These are phyloP conservation scores for Cytidiella melzeri DNA, from an alignment of 768 basidiomycete genomes.

Conservation along the genomic window DNA sequence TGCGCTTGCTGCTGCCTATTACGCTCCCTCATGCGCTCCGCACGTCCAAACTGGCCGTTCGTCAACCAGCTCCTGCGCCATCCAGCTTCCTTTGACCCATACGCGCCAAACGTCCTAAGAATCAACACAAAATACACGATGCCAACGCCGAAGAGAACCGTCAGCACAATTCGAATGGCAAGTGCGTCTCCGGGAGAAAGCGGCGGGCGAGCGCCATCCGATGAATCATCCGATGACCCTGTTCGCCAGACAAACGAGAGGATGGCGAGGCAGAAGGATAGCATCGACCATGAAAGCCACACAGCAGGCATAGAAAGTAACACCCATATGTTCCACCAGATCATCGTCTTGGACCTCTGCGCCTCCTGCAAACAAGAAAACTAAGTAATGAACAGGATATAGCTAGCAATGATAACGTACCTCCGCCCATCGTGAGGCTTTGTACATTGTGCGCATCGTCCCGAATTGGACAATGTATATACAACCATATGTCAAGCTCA, in stretches of 20 bases:
- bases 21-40: slow-evolving; percentile 9
- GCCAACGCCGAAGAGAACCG: slow-evolving; percentile 49
- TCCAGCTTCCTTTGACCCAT: slow-evolving; percentile 33
- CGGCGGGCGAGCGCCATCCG: slow-evolving; percentile 23
- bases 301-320: slow-evolving; percentile 60
- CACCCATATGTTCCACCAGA: slow-evolving; percentile 66
- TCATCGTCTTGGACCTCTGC: slow-evolving; percentile 38
- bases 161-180: slow-evolving; percentile 50
- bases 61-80: slow-evolving; percentile 7
- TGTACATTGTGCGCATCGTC: slow-evolving; percentile 66
- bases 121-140: slow-evolving; percentile 57
- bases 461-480: slow-evolving; percentile 68
- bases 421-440: slow-evolving; percentile 69
- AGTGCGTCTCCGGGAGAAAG: slow-evolving; percentile 36
- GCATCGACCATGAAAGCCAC: slow-evolving; percentile 74
- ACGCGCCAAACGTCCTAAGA: slow-evolving; percentile 53
- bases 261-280: slow-evolving; percentile 57
- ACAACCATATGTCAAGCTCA: slow-evolving; percentile 70
- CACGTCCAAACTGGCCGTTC: slow-evolving; percentile 7
- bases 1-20: slow-evolving; percentile 2
- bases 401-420: slow-evolving; percentile 25
- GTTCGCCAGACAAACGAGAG: slow-evolving; percentile 64
- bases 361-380: slow-evolving; percentile 43
- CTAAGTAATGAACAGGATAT: not conserved
- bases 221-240: slow-evolving; percentile 39